phyloP scores from a whole-genome alignment of 2,329 filamentous ascomycete genomes.

The Exophiala alcalophila region DNA sequence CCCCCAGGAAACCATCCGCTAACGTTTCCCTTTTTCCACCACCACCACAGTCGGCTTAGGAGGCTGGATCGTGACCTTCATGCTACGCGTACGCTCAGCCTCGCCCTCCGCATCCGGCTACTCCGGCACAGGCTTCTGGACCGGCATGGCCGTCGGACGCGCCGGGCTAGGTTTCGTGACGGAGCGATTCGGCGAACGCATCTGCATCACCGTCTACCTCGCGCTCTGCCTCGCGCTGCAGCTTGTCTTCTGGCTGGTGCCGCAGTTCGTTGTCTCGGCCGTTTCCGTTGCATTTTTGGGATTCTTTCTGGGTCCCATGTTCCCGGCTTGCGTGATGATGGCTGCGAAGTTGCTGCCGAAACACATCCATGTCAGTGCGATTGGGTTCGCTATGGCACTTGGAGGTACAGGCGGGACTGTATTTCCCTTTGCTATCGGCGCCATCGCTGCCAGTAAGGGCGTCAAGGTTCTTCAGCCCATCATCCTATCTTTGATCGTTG shows the following conservation, averaged over 20 bases:
- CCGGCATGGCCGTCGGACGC: constrained; percentile 70
- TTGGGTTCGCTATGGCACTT: constrained; percentile 73
- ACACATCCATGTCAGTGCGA: constrained; percentile 68
- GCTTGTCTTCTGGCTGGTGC: constrained; percentile 75
- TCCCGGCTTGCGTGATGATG: constrained; percentile 68
- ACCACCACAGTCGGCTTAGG: constrained; percentile 44
- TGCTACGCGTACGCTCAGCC: constrained; percentile 72
- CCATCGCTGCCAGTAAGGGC: constrained; percentile 50
- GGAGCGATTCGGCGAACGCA: constrained; percentile 62
- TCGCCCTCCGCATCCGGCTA: constrained; percentile 70
- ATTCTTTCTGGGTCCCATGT: constrained; percentile 74
- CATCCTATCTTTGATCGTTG: constrained; percentile 46
- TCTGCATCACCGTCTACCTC: constrained; percentile 61
- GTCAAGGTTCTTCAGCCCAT: constrained; percentile 58
- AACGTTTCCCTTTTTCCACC: neutral
- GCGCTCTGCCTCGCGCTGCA: constrained; percentile 60
- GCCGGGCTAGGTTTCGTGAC: constrained; percentile 71
- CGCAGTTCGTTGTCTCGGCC: constrained; percentile 68
- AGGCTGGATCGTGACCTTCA: constrained; percentile 74
- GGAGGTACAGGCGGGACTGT: constrained; percentile 63
- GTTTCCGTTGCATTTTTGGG: constrained; percentile 67
- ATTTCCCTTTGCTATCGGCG: constrained; percentile 41
- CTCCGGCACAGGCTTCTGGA: constrained; percentile 71
- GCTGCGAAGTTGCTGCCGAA: constrained; percentile 68
- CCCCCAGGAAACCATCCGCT: too few relatives aligned